Percentiles rank a stretch among this genome's conserved stretches.
Conservation (phyloP, 1,284 basidiomycete species). For the Ustilago hordei region DNA sequence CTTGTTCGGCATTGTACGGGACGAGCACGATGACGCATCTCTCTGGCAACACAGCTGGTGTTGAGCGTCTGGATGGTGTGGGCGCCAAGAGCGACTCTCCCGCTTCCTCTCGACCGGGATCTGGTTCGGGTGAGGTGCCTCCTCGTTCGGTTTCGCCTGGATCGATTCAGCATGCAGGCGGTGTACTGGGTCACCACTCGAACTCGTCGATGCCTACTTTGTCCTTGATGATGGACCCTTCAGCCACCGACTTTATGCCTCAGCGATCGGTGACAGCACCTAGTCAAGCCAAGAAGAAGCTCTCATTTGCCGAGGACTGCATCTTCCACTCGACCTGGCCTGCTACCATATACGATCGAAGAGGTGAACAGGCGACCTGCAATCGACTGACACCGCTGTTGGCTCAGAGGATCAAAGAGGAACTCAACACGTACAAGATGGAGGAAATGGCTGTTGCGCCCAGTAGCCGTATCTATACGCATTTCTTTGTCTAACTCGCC, state of each 20-base stretch:
- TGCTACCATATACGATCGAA: slow-evolving; percentile 86
- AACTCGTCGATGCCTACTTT: slow-evolving; percentile 82
- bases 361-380: slow-evolving; percentile 96
- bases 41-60: slow-evolving; percentile 56
- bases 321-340: slow-evolving; percentile 97
- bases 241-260: slow-evolving; percentile 69
- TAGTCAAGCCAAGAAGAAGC: slow-evolving; percentile 75
- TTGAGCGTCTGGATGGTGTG: slow-evolving; percentile 62
- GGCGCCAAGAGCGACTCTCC: slow-evolving; percentile 52
- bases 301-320: slow-evolving; percentile 90
- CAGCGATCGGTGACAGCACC: slow-evolving; percentile 69
- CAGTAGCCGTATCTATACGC: slow-evolving; percentile 66
- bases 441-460: slow-evolving; percentile 95
- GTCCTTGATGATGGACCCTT: slow-evolving; percentile 75
- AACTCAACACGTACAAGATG: slow-evolving; percentile 87
- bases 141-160: slow-evolving; percentile 40
- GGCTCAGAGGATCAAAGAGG: slow-evolving; percentile 93
- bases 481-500: slow-evolving; percentile 60
- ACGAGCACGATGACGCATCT: slow-evolving; percentile 59
- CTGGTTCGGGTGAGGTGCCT: slow-evolving; percentile 32
- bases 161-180: slow-evolving; percentile 40
- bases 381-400: slow-evolving; percentile 92
- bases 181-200: slow-evolving; percentile 61
- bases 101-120: slow-evolving; percentile 42
- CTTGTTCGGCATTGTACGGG: slow-evolving; percentile 23